Percentiles rank a stretch among this genome's conserved stretches.
phyloP scores from a whole-genome alignment of 805 yeast species.

The Ogataea trehaloabstinens region DNA sequence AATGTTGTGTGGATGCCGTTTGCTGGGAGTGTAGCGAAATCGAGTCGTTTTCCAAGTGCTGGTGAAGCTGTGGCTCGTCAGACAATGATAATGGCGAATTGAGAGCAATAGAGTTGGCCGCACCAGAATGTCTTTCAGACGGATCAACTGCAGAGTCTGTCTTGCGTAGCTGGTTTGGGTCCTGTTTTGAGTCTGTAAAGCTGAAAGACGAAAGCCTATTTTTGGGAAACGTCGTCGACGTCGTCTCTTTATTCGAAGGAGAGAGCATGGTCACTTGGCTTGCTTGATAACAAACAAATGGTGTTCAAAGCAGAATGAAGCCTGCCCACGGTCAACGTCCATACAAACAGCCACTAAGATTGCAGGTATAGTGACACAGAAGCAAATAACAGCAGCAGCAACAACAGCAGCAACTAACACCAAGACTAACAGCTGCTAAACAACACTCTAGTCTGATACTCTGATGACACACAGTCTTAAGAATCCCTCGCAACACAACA shows the following conservation, averaged over 20 bases:
- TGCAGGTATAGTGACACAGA: too few relatives aligned
- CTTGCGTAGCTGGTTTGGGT: conserved; percentile 7
- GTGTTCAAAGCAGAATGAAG: too few relatives aligned
- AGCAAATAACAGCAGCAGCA: too few relatives aligned
- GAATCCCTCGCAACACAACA: too few relatives aligned
- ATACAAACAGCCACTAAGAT: too few relatives aligned
- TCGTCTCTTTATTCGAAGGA: conserved; percentile 24
- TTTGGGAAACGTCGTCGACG: conserved; percentile 6
- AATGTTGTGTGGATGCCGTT: conserved; percentile 8
- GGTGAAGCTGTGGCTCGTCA: conserved; percentile 13
- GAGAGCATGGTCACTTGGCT: conserved; percentile 19
- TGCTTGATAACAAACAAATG: too few relatives aligned
- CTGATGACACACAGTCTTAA: too few relatives aligned
- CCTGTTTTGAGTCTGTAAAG: conserved; percentile 8
- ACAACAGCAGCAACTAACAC: too few relatives aligned
- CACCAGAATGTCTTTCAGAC: conserved; percentile 6
- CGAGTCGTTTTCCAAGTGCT: conserved; percentile 19
- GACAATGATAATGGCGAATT: conserved; percentile 23
- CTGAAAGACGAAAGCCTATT: conserved; percentile 15
- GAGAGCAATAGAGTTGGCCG: conserved; percentile 3
- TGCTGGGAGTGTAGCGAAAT: conserved; percentile 18
- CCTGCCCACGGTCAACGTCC: too few relatives aligned
- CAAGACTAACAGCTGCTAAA: too few relatives aligned
- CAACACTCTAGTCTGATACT: too few relatives aligned
- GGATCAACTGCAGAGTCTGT: conserved; percentile 20